Evolutionary conservation across 106 monocot species (phyloP).

Genomic region (Dioscorea zingiberensis): DNA sequence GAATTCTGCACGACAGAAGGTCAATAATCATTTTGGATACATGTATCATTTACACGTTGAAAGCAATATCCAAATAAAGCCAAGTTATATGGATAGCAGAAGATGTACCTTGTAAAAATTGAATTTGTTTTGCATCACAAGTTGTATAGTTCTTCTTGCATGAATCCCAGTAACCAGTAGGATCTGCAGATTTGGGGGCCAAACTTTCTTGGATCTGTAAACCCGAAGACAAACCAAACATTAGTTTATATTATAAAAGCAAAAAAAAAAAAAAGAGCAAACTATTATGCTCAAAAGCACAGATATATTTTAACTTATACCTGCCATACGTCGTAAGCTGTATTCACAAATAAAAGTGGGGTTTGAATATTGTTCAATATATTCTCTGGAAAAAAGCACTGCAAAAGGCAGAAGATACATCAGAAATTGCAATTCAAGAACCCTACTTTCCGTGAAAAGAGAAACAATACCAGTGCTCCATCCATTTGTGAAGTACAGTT

Average conservation of each 20-base stretch:
- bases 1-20: conserved; percentile 8
- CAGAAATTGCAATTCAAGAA: not conserved
- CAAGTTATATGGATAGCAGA: not conserved
- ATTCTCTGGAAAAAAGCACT: conserved; percentile 98
- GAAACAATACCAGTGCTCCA: conserved; percentile 53
- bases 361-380: conserved; percentile 57
- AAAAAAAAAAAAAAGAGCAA: not conserved
- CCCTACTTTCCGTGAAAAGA: not conserved
- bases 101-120: conserved; percentile 63
- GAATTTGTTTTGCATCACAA: conserved; percentile 48
- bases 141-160: conserved; percentile 42
- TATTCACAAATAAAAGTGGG: conserved; percentile 80
- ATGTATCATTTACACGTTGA: not conserved
- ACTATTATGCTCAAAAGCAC: not conserved
- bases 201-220: conserved; percentile 61
- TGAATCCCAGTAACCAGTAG: conserved; percentile 42
- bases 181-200: conserved; percentile 49
- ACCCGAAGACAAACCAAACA: not conserved
- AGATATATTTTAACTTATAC: conserved; percentile 19
- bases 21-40: too few relatives aligned
- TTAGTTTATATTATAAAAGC: not conserved
- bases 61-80: not conserved
- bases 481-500: conserved; percentile 76
- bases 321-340: conserved; percentile 99
- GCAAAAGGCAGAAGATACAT: conserved; percentile 17